Base-by-base conservation (phyloP, 768 basidiomycete genomes). In the Kwoniella sp. region DNA sequence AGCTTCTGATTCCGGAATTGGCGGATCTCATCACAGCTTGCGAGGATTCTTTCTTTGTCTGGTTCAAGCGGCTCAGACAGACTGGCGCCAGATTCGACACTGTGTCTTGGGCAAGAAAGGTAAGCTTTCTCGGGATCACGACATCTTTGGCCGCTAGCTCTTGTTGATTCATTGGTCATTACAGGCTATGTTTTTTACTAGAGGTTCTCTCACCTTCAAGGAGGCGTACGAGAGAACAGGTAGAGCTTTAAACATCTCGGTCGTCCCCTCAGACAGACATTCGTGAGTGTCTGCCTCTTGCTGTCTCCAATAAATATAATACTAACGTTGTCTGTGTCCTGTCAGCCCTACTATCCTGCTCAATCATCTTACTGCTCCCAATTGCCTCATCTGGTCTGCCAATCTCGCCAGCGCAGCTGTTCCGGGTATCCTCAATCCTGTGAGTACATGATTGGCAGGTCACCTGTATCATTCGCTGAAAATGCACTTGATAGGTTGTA, bases 31-130 rank as follows among this genome's bases (percentile, higher is more conserved):
- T 98, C 55, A 82, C 82, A 1, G 82, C 82, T 1, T 83, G 82
- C 69, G 77, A 79, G 64, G 94, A 97, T 55, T 82, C 70, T 26
- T 55, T 72, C 61, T 64, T 59, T 2, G 69, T 78, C 12, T 81
- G 80, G 80, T 55, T 78, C 55, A 71, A 68, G 54, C 85, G 95
- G 25, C 86, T 91, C 48, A 86, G 86, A 85, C 84, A 82, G 70
- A 97, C 92, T 0, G 96, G 96, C 10, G 95, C 96, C n/a, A 84
- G 95, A 61, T 99, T 98, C 77, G 92, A 96, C 68, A 88, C 91
- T 33, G 83, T 94, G 26, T 68, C 82, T 53, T 97, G 95, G 95
- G 95, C 94, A 30, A 83, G 85, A 68, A 96, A 96, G 86, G 92
- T 91, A 26, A 37, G 73, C 44, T 24, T n/a, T 26, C 26, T 44